These are phyloP conservation scores for Backusella australiensis DNA, from an alignment of 192 early-diverging fungal species.

Conservation along the genomic window DNA sequence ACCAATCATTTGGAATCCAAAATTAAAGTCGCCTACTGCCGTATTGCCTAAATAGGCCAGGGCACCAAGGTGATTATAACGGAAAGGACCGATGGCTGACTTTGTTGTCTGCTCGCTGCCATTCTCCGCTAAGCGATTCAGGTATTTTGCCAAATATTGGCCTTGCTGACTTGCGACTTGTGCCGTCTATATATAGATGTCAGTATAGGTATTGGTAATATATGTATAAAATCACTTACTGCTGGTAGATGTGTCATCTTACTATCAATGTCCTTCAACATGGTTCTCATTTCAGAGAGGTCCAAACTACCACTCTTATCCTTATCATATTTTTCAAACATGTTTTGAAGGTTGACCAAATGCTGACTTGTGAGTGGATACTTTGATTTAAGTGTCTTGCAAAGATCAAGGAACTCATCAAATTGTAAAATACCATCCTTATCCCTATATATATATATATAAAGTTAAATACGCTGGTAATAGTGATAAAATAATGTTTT, in stretches of 20 bases:
- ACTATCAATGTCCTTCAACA: slow-evolving; percentile 55
- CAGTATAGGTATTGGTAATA: neutral
- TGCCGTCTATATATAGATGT: slow-evolving; percentile 42
- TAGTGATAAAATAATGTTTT: no score
- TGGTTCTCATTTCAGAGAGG: slow-evolving; percentile 44
- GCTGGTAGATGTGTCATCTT: slow-evolving; percentile 51
- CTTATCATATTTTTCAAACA: slow-evolving; percentile 47
- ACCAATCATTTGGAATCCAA: slow-evolving; percentile 47
- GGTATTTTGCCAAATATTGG: slow-evolving; percentile 41
- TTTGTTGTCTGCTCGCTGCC: slow-evolving; percentile 10
- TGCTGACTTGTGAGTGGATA: slow-evolving; percentile 56
- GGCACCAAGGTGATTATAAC: slow-evolving; percentile 63
- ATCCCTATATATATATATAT: slow-evolving; percentile 26
- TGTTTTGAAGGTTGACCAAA: slow-evolving; percentile 41
- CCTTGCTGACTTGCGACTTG: slow-evolving; percentile 60
- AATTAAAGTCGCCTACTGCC: slow-evolving; percentile 51
- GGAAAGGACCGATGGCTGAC: slow-evolving; percentile 50
- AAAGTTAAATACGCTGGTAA: neutral
- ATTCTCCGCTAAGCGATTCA: slow-evolving; percentile 38
- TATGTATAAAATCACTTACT: slow-evolving; percentile 31
- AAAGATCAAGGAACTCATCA: slow-evolving; percentile 47
- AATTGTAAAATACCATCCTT: slow-evolving; percentile 44
- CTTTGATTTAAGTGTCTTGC: slow-evolving; percentile 37
- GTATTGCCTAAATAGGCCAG: slow-evolving; percentile 68
- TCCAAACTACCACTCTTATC: slow-evolving; percentile 52